These are phyloP conservation scores for Lactarius deliciosus DNA, from an alignment of 768 basidiomycete genomes.

Conservation along the genomic window DNA sequence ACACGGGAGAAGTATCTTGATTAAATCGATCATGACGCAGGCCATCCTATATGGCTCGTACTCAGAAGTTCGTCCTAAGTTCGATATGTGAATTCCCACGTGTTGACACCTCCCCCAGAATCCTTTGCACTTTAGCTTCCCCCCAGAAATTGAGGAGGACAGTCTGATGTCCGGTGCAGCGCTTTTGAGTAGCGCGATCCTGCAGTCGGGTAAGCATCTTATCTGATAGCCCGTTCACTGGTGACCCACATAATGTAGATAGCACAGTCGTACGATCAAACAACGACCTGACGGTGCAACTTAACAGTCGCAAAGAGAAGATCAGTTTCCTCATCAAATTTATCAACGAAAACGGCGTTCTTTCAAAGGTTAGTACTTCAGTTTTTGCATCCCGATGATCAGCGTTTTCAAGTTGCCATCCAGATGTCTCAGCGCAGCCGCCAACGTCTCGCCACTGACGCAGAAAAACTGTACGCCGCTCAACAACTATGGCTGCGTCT, in stretches of 20 bases:
- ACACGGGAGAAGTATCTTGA: slow-evolving; percentile 61
- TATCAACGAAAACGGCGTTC: slow-evolving; percentile 81
- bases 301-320: slow-evolving; percentile 70
- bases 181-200: slow-evolving; percentile 65
- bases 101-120: slow-evolving; percentile 45
- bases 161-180: slow-evolving; percentile 79
- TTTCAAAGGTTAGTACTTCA: slow-evolving; percentile 59
- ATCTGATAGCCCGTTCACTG: not conserved
- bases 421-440: slow-evolving; percentile 83
- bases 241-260: slow-evolving; percentile 42
- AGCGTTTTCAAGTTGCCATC: not conserved
- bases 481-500: slow-evolving; percentile 79
- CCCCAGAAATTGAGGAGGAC: slow-evolving; percentile 75
- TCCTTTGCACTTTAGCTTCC: slow-evolving; percentile 77
- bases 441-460: slow-evolving; percentile 73
- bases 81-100: not conserved
- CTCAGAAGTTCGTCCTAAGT: slow-evolving; percentile 47
- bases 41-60: slow-evolving; percentile 76
- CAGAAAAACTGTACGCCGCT: slow-evolving; percentile 82
- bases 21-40: slow-evolving; percentile 80
- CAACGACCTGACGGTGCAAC: slow-evolving; percentile 77
- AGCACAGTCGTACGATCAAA: slow-evolving; percentile 65
- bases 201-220: slow-evolving; percentile 62
- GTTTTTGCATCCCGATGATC: not conserved
- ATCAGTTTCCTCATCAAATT: slow-evolving; percentile 85